Percentiles rank a stretch among this genome's conserved stretches.
Conservation (phyloP, 1,284 basidiomycete genomes). For the Puccinia sorghi region DNA sequence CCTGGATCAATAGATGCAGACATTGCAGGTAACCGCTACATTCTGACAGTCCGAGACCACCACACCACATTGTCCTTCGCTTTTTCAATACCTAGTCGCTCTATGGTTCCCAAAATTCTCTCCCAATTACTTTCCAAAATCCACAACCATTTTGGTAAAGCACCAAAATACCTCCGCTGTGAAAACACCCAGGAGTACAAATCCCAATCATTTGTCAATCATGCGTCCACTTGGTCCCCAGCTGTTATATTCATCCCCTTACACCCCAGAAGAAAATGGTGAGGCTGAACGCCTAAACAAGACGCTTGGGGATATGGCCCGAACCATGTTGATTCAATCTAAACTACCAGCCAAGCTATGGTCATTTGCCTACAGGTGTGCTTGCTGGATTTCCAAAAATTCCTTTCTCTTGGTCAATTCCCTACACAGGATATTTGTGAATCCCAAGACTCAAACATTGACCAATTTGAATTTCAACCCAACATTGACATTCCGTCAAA, state of each 20-base stretch:
- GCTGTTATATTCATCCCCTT: not conserved
- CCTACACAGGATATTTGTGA: not conserved
- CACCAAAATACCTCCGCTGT: not conserved
- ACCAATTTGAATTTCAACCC: too few species aligned
- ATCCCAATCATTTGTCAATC: not conserved
- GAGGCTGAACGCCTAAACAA: not conserved
- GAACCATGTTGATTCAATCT: not conserved
- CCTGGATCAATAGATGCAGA: not conserved
- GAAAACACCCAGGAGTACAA: slow-evolving; percentile 1
- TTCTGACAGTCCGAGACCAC: too few species aligned
- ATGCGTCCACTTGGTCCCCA: too few species aligned
- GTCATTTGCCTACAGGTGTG: not conserved
- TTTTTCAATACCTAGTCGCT: not conserved
- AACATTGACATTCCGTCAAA: too few species aligned
- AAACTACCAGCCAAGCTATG: not conserved
- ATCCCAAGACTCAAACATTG: too few species aligned
- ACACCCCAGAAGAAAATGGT: not conserved
- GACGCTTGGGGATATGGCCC: too few species aligned
- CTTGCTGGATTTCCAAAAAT: not conserved
- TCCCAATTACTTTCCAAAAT: not conserved
- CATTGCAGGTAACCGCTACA: not conserved
- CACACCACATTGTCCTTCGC: not conserved
- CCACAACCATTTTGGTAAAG: not conserved
- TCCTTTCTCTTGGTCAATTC: too few species aligned
- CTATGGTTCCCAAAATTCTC: not conserved